phyloP scores from a whole-genome alignment of 306 rosid species.

The Clitoria ternatea region DNA sequence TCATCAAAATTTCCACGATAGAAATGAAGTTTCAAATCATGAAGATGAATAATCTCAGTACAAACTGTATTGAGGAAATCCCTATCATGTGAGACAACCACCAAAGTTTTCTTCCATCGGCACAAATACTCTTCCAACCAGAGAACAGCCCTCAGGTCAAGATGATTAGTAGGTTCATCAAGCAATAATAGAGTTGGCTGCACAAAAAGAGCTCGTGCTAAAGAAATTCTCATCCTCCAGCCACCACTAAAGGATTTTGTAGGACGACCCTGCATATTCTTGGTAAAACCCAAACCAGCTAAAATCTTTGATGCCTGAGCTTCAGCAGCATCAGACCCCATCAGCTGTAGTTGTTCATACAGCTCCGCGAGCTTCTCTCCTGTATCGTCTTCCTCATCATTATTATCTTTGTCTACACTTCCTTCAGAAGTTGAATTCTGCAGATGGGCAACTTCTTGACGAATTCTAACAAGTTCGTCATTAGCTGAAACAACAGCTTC shows the following conservation, averaged over 20 bases:
- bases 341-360: conserved; percentile 51
- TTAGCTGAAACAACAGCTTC: conserved; percentile 80
- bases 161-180: conserved; percentile 71
- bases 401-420: conserved; percentile 29
- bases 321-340: conserved; percentile 77
- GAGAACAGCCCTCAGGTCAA: conserved; percentile 75
- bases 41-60: conserved; percentile 68
- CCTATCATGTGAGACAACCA: conserved; percentile 68
- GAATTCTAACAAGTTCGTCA: conserved; percentile 54
- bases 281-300: conserved; percentile 76
- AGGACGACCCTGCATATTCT: conserved; percentile 64
- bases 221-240: conserved; percentile 70
- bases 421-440: conserved; percentile 46
- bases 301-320: conserved; percentile 78
- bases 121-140: conserved; percentile 79
- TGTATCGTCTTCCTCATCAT: conserved; percentile 36
- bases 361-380: conserved; percentile 72
- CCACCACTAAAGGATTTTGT: conserved; percentile 80
- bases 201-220: conserved; percentile 73
- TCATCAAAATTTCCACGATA: conserved; percentile 74
- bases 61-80: conserved; percentile 75
- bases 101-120: conserved; percentile 72
- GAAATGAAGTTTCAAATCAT: conserved; percentile 69
- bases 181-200: conserved; percentile 69
- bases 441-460: conserved; percentile 56